Base-by-base conservation (phyloP, 352 stramenopile species). In the Phytophthora pini region DNA sequence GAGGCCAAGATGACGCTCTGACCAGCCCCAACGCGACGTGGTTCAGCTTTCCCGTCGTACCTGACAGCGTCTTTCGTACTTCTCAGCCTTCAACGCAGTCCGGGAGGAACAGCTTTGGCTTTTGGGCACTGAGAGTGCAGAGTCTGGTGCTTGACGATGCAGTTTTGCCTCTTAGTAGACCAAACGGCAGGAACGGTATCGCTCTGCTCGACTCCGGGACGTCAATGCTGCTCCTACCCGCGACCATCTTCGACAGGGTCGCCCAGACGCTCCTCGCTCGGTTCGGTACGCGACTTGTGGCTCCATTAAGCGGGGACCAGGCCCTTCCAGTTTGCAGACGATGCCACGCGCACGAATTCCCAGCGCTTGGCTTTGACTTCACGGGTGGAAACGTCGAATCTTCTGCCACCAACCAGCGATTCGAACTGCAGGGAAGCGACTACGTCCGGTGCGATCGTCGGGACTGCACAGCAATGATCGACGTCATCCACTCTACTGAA, bases 291-390 rank as follows among this genome's bases (percentile, higher is more conserved):
- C 61, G 61, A n/a, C 40, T 62, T 45, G 13, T 66, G 3, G 1
- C 53, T 29, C 27, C 31, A 44, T 26, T 9, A 45, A 40, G 11
- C 24, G 13, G 39, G 3, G 50, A 60, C 5, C 44, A 8, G 38
- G 11, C 43, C 2, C 26, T 57, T 40, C 47, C 61, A 40, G 10
- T 43, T 46, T 73, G 65, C 47, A 26, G 59, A 3, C 45, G 20
- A 12, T 74, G 60, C 26, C 53, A 61, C 43, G 47, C 38, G 34
- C 44, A 74, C 22, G 66, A 70, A 40, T 76, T 72, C 43, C 63
- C 62, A 9, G 24, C 58, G 2, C 47, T 76, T 32, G 41, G 11
- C 15, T 56, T 76, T 13, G 38, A 58, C 6, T 60, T 72, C 11
- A 27, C 50, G 17, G 12, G 36, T 3, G 38, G 52, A 36, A 41